A percentile compares a stretch with the other conserved stretches of the same genome.
Conservation (phyloP, 805 yeast species). For the Citeromyces matritensis region DNA sequence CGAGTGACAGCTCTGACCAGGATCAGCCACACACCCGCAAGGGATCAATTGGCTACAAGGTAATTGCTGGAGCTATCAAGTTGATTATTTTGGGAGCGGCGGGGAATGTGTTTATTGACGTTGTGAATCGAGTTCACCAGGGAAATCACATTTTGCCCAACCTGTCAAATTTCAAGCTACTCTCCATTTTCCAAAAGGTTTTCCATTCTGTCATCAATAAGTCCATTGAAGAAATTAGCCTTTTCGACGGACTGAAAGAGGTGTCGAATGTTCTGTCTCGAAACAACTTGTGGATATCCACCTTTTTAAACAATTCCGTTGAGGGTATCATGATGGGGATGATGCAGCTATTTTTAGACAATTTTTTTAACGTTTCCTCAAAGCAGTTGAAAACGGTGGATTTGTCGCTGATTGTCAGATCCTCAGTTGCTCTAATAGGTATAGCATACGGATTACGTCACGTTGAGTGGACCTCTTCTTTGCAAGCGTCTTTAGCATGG, state of each 20-base stretch:
- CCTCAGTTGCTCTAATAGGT: conserved; percentile 52
- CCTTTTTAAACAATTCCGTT: conserved; percentile 22
- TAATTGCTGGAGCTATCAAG: not conserved
- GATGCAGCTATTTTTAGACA: conserved; percentile 27
- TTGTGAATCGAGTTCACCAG: conserved; percentile 34
- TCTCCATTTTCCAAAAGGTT: conserved; percentile 3
- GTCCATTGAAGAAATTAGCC: not conserved
- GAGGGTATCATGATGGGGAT: conserved; percentile 50
- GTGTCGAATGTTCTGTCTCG: not conserved
- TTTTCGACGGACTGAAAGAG: not conserved
- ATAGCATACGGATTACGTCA: conserved; percentile 56
- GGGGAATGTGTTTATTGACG: conserved; percentile 38
- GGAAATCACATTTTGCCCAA: conserved; percentile 11
- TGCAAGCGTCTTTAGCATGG: conserved; percentile 55
- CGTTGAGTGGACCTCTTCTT: conserved; percentile 50
- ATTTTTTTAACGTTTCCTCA: conserved; percentile 4
- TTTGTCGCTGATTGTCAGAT: conserved; percentile 14
- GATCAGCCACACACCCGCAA: no score
- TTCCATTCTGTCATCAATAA: not conserved
- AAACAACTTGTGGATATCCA: conserved; percentile 6
- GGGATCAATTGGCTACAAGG: no score
- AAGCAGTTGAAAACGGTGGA: conserved; percentile 3
- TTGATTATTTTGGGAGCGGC: conserved; percentile 16
- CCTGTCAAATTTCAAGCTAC: conserved; percentile 8
- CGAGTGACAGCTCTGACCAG: no score